Evolutionary conservation across 2,329 filamentous ascomycete genomes (phyloP).

Genomic region (Aspergillus arachidicola): DNA sequence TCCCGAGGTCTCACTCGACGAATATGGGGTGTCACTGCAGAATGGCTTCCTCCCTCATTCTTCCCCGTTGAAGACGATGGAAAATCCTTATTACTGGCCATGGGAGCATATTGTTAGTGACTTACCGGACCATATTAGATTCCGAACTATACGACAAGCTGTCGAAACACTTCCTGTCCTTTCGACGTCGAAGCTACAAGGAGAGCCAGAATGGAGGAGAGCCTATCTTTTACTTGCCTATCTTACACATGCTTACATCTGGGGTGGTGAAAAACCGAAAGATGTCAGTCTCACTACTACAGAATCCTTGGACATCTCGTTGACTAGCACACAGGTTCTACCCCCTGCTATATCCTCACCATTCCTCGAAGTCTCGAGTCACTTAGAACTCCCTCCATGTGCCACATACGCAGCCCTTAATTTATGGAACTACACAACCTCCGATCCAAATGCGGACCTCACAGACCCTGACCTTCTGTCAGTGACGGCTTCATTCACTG

Average conservation of each 20-base stretch:
- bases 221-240: slow-evolving; percentile 77
- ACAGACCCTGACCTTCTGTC: slow-evolving; percentile 41
- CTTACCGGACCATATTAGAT: slow-evolving; percentile 76
- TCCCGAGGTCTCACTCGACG: slow-evolving; percentile 53
- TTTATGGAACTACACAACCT: slow-evolving; percentile 42
- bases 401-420: slow-evolving; percentile 48
- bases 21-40: slow-evolving; percentile 62
- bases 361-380: slow-evolving; percentile 38
- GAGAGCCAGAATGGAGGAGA: slow-evolving; percentile 83
- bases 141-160: slow-evolving; percentile 71
- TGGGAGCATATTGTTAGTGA: slow-evolving; percentile 83
- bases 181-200: slow-evolving; percentile 72
- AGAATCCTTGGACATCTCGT: background rate
- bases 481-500: slow-evolving; percentile 40
- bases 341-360: slow-evolving; percentile 41
- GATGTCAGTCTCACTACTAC: slow-evolving; percentile 54
- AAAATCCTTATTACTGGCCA: slow-evolving; percentile 83
- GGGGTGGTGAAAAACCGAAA: slow-evolving; percentile 72
- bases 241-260: slow-evolving; percentile 79
- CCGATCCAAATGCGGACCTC: slow-evolving; percentile 29
- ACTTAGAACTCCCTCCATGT: slow-evolving; percentile 42
- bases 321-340: slow-evolving; percentile 28
- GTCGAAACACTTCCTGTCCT: slow-evolving; percentile 78
- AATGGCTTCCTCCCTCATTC: slow-evolving; percentile 84
- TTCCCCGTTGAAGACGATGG: slow-evolving; percentile 71